phyloP scores from a whole-genome alignment of 2,329 filamentous ascomycete genomes.

The Exserohilum rostratum region DNA sequence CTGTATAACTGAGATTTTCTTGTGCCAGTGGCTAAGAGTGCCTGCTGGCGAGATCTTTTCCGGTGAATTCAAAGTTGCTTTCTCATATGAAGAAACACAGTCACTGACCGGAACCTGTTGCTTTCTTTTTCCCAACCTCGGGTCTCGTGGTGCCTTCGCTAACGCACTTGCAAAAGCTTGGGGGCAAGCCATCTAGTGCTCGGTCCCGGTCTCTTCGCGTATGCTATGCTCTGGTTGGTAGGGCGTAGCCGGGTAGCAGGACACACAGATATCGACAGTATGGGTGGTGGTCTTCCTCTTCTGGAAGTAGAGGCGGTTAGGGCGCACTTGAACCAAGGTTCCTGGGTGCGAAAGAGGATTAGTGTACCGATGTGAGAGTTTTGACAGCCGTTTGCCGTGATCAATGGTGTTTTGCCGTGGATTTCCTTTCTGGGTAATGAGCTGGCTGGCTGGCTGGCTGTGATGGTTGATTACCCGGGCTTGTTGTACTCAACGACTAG shows the following conservation, averaged over 20 bases:
- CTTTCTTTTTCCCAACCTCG: neutral
- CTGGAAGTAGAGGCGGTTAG: slow-evolving; percentile 2
- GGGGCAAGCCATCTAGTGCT: neutral
- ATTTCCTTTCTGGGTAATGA: slow-evolving; percentile 5
- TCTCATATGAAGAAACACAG: neutral
- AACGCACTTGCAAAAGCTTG: neutral
- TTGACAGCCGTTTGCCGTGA: slow-evolving; percentile 10
- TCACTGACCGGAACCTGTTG: neutral
- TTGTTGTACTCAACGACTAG: neutral
- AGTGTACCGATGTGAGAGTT: neutral
- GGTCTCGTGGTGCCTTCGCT: neutral
- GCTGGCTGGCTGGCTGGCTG: neutral
- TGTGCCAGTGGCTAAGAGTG: too few species aligned
- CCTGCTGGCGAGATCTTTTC: too few species aligned
- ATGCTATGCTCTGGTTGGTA: slow-evolving; percentile 1
- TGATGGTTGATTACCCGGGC: neutral
- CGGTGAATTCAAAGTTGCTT: neutral
- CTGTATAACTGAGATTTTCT: too few species aligned
- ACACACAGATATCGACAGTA: slow-evolving; percentile 6
- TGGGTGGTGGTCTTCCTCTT: slow-evolving; percentile 1
- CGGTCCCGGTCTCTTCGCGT: neutral
- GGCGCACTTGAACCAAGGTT: neutral
- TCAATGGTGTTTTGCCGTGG: neutral
- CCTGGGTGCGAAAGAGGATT: neutral
- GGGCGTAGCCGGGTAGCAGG: slow-evolving; percentile 4